Evolutionary conservation across 2,329 filamentous ascomycete species (phyloP), one percentile per base, ranked within the genome.

Genomic region (Biscogniauxia marginata): DNA sequence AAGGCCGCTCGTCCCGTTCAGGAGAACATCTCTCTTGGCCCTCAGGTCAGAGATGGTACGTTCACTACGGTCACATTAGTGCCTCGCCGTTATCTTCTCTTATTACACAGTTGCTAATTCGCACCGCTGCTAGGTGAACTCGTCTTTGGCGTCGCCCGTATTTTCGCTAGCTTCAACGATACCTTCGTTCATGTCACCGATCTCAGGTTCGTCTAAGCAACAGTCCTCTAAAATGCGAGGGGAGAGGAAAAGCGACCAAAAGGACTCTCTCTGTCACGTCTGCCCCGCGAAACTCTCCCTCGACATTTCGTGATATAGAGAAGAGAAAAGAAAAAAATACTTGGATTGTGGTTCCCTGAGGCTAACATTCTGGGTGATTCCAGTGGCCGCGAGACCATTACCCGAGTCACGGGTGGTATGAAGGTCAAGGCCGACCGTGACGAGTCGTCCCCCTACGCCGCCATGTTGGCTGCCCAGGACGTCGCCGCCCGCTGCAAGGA

Each of bases 351-450:
- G 71, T 73, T 73, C 74, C 69, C 77, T 53, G 44, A 81, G 79
- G 81, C 85, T 88, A 81, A 88, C 81, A 75, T 77, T 74, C 77
- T 84, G 82, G 81, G 81, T 86, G 82, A 85, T 86, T 84, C 78
- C 84, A 96, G 91, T 83, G 95, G 95, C 83, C 95, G 95, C 82
- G 95, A 99, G 90, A 99, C 96, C 83, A 97, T 99, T 84, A 91
- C 87, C 87, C 93, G 95, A 91, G 93, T 99, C 71, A 99, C 96
- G 74, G 95, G 96, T 84, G 96, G 96, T 77, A 99, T 99, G 95
- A 99, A 99, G 87, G 95, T 99, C 87, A 99, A 99, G 90, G 93
- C 93, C 80, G 93, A 99, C 77, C 93, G 95, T 86, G 95, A 99
- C 84, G 95, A 99, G 86, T 98, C 93, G 74, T 98, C 95, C 70